Conservation (phyloP, 73 alveolate genomes). For the Tetrahymena malaccensis region DNA sequence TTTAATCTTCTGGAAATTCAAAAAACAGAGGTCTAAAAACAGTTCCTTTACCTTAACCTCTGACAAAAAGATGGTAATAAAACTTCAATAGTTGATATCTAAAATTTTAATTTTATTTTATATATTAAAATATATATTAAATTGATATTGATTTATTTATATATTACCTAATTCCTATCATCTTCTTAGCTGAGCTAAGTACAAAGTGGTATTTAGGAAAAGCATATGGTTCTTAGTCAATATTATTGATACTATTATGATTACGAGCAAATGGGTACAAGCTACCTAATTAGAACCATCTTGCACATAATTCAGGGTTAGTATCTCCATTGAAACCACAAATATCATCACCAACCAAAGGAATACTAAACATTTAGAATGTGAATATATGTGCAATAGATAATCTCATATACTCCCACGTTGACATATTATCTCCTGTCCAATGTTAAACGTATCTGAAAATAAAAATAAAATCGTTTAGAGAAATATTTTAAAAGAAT, state of each 20-base stretch:
- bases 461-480: not conserved
- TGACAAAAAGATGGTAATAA: constrained; percentile 59
- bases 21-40: constrained; percentile 59
- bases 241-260: constrained; percentile 45
- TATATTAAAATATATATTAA: not conserved
- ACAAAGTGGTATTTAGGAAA: constrained; percentile 5
- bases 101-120: constrained; percentile 32
- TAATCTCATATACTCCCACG: constrained; percentile 61
- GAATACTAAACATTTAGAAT: constrained; percentile 86
- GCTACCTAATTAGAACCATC: constrained; percentile 81
- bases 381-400: constrained; percentile 77
- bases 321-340: constrained; percentile 76
- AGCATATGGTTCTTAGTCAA: constrained; percentile 84
- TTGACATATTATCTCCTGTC: constrained; percentile 72
- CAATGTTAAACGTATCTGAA: constrained; percentile 71
- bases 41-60: constrained; percentile 32
- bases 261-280: constrained; percentile 78
- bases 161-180: constrained; percentile 65
- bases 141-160: too few relatives aligned
- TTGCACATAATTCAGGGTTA: constrained; percentile 71
- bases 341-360: constrained; percentile 79
- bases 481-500: not conserved
- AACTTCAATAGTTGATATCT: constrained; percentile 78
- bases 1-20: constrained; percentile 56
- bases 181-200: not conserved